phyloP scores from a whole-genome alignment of 352 stramenopile genomes.

The Globisporangium radiosum region DNA sequence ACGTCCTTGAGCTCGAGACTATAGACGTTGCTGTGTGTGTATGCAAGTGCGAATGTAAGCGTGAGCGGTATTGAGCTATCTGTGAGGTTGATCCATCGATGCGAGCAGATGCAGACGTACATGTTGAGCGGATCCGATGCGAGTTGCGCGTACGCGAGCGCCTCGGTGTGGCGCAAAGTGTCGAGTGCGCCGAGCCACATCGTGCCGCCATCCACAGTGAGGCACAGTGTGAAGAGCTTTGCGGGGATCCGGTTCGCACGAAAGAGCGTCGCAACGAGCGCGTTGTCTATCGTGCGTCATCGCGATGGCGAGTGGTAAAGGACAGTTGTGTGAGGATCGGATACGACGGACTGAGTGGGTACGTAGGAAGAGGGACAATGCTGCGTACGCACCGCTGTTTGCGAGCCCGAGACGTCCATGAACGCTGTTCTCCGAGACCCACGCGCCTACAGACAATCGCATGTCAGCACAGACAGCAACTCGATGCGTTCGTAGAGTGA shows the following conservation, averaged over 20 bases:
- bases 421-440: constrained; percentile 53
- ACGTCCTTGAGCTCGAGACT: constrained; percentile 25
- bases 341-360: neutral
- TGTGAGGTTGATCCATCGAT: too few species aligned
- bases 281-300: constrained; percentile 23
- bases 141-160: constrained; percentile 22
- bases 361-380: neutral
- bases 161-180: constrained; percentile 19
- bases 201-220: constrained; percentile 24
- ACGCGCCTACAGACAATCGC: constrained; percentile 22
- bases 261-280: constrained; percentile 70
- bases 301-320: neutral
- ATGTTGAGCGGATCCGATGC: constrained; percentile 11
- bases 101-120: constrained; percentile 7
- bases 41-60: neutral
- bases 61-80: constrained; percentile 14
- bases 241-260: constrained; percentile 68
- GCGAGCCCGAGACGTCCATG: constrained; percentile 75
- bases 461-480: neutral
- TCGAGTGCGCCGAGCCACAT: constrained; percentile 29
- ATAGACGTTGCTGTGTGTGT: constrained; percentile 1
- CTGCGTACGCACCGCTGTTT: constrained; percentile 28
- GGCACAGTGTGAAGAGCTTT: constrained; percentile 51
- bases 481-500: neutral
- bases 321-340: neutral